Evolutionary conservation across 2,329 filamentous ascomycete species (phyloP), one percentile per base, ranked within the genome.

Genomic region (Paradendryphiella salina): DNA sequence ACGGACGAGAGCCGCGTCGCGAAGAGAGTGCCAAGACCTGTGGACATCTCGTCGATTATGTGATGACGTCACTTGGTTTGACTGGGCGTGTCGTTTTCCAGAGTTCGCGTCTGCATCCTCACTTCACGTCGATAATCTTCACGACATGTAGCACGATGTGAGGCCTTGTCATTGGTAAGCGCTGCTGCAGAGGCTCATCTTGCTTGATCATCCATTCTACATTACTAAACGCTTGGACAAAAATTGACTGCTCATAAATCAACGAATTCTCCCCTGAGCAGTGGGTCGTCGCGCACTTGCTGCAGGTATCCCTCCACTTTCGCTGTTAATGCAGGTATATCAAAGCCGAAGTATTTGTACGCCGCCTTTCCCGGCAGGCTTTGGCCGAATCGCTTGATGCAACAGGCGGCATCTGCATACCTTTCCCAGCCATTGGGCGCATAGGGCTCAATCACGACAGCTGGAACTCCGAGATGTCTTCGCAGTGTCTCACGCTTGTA

Each of bases 361-460:
- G 79, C 80, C 9, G 76, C 76, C 54, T 78, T 77, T 0, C 81
- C 79, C 0, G 82, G 82, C 36, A 85, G 63, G 13, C 76, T 80
- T 61, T 85, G 80, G 0, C 82, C 82, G 56, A 84, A 85, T 0
- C 73, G 71, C 36, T 75, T 74, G 76, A 85, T 79, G 39, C 75
- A 79, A 51, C 76, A 76, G 1, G 78, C 80, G 0, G 82, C 82
- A 64, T 84, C 79, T 0, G 82, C 82, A 59, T 84, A 85, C 15
- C 82, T 67, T 69, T 85, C 83, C 82, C 82, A 85, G 0, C 82
- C 81, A 51, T 80, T 80, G 1, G 77, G 74, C 1, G 79, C 76
- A 61, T 83, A 85, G 0, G 82, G 80, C 67, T 87, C 84, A 35
- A 86, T 81, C 4, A 85, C 80, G 13, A 87, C 79, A 1, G 75